These are phyloP conservation scores for Pseudozyma hubeiensis DNA, from an alignment of 1,284 basidiomycete genomes.

Conservation along the genomic window DNA sequence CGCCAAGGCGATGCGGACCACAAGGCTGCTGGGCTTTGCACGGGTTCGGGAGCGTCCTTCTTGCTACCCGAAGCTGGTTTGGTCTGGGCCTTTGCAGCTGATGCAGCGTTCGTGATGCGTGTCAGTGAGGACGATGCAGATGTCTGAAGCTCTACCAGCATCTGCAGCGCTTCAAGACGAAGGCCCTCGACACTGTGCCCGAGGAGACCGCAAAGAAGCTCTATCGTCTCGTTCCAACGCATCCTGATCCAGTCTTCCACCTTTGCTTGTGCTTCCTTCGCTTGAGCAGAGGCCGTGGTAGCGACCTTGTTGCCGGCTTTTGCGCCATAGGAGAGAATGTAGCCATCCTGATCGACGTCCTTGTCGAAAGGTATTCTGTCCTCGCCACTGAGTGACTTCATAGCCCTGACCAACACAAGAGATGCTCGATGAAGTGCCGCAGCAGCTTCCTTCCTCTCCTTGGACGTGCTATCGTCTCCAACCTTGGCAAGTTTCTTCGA, in stretches of 20 bases:
- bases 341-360: conserved; percentile 45
- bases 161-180: conserved; percentile 37
- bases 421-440: conserved; percentile 28
- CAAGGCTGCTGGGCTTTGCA: conserved; percentile 10
- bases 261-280: conserved; percentile 32
- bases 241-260: conserved; percentile 60
- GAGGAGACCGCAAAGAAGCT: conserved; percentile 52
- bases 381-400: conserved; percentile 45
- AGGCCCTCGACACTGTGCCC: conserved; percentile 39
- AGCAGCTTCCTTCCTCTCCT: conserved; percentile 37
- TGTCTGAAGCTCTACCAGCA: conserved; percentile 45
- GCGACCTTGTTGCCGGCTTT: conserved; percentile 16
- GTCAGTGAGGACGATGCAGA: conserved; percentile 37
- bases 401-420: conserved; percentile 36
- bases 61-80: conserved; percentile 14
- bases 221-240: conserved; percentile 60
- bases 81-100: conserved; percentile 9
- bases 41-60: conserved; percentile 6
- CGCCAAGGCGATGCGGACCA: conserved; percentile 56
- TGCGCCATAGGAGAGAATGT: conserved; percentile 32
- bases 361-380: conserved; percentile 44
- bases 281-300: conserved; percentile 5
- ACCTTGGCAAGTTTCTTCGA: conserved; percentile 27
- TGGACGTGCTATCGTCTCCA: conserved; percentile 11
- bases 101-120: conserved; percentile 16